Base-by-base conservation (phyloP, 2,329 filamentous ascomycete species). In the Epichloe sp. region DNA sequence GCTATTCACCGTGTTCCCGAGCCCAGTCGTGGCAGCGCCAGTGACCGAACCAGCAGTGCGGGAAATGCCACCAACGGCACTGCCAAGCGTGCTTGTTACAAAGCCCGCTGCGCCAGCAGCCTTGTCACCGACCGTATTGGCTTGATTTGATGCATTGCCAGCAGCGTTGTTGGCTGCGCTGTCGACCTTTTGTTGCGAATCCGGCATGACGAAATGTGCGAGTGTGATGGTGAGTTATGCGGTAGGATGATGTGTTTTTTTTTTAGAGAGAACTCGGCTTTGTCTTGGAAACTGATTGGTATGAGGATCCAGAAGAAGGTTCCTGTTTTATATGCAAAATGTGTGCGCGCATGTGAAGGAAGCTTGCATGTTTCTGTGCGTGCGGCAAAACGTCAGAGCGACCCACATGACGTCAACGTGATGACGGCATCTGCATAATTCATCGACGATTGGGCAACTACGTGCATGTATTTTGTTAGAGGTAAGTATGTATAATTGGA, bases 1-100 rank as follows among this genome's bases (percentile, higher is more conserved):
- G 49, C 70, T 68, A 10, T 63, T 76, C 54, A 81, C 68, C 3
- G 77, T 81, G 60, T 79, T 69, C 38, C 78, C 77, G 2, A 82
- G 46, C 5, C 78, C 78, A 11, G 76, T 71, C n/a, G 74, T 73
- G 1, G 75, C 76, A 1, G 78, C 77, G 47, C 77, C 70, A 10
- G 66, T 68, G 35, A 72, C 62, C 47, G 65, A 64, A 15, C 71
- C 71, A 35, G 67, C 65, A 6, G 69, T 72, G 43, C 67, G 62
- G 11, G 62, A 60, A 1, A 72, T 55, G n/a, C 68, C 69, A 34
- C 69, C 69, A 42, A 69, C 58, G 2, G 65, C 65, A 58, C 71
- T 71, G 35, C 69, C 69, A 11, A 71, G 57, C 3, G 68, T 66
- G 52, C 63, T 63, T 11, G 69, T 72, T 54, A 69, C 59, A 52